phyloP scores from a whole-genome alignment of 2,329 filamentous ascomycete species.

The Pyrenochaeta sp. region DNA sequence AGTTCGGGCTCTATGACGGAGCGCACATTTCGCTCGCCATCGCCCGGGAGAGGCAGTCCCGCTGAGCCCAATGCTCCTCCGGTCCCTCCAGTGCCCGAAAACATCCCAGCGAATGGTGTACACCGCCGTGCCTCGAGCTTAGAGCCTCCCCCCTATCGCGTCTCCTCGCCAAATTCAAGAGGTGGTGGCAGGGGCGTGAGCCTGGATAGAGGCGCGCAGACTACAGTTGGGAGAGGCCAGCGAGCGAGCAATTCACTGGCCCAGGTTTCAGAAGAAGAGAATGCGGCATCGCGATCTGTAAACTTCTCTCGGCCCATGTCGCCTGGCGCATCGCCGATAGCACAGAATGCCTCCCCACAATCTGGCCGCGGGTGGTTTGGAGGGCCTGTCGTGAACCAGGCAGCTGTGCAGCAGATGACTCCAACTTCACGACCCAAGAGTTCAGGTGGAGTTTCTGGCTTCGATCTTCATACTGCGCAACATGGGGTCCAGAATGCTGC shows the following conservation, averaged over 20 bases:
- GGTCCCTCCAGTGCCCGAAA: conserved; percentile 74
- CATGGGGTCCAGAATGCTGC: conserved; percentile 47
- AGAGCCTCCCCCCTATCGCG: conserved; percentile 58
- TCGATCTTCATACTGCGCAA: conserved; percentile 32
- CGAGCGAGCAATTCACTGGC: conserved; percentile 45
- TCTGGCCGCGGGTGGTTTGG: conserved; percentile 49
- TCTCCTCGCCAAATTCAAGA: conserved; percentile 52
- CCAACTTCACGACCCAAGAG: conserved; percentile 38
- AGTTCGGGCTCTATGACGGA: conserved; percentile 86
- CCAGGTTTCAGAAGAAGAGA: conserved; percentile 54
- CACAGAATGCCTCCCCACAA: conserved; percentile 17
- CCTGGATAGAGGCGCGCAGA: conserved; percentile 46
- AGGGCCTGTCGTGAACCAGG: conserved; percentile 44
- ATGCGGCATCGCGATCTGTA: conserved; percentile 53
- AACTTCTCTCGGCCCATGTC: conserved; percentile 65
- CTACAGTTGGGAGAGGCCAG: conserved; percentile 31
- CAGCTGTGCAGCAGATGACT: conserved; percentile 36
- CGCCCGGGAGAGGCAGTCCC: conserved; percentile 47
- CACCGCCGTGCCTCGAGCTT: conserved; percentile 56
- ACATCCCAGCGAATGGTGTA: conserved; percentile 42
- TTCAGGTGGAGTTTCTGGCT: conserved; percentile 25
- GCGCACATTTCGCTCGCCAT: conserved; percentile 83
- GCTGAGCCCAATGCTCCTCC: conserved; percentile 67
- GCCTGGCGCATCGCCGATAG: conserved; percentile 34
- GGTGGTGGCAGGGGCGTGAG: conserved; percentile 49